Base-by-base conservation (phyloP, 371 early-diverging fungal species). In the Gilbertella persicaria region DNA sequence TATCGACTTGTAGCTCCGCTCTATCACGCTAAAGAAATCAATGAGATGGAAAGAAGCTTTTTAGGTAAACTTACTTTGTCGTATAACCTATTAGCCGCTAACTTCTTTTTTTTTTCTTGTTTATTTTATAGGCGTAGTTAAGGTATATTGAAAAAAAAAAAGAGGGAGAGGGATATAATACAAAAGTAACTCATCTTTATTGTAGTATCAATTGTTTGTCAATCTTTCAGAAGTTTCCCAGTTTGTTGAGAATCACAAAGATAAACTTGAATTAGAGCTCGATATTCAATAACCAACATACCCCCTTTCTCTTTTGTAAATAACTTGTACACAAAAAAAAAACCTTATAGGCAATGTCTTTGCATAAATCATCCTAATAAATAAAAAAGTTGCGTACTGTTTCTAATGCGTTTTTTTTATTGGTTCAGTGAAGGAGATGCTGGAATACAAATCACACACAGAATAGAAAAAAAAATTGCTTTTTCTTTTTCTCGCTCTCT, bases 21-120 rank as follows among this genome's bases (percentile, higher is more conserved):
- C 24, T 90, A 85, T 54, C 68, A 72, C 30, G 58, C 69, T 17
- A 58, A 62, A 39, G 86, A 87, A 53, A 72, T 90, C 41, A 75
- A 68, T 29, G 72, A 71, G 51, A 73, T 78, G 74, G 78, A 78
- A 53, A 65, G 74, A 21, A 67, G 70, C 55, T 78, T 78, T 45
- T 54, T 78, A 30, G 74, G 74, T 58, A 40, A 28, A 21, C n/a
- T n/a, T n/a, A n/a, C n/a, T 3, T 37, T 37, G 14, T 10, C 25
- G 13, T 37, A 25, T 26, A 23, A 14, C 5, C 10, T 23, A 7
- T 16, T 37, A 37, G 2, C 13, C 21, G 38, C 10, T 1, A 45
- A 0, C 1, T 8, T 29, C 4, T 19, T 1, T 37, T 37, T 6
- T 17, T 24, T 28, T 28, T 9, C 28, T 28, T 28, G 28, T 28